Conservation (phyloP, 2,329 filamentous ascomycete species). For the Torrubiella hemipterigena region DNA sequence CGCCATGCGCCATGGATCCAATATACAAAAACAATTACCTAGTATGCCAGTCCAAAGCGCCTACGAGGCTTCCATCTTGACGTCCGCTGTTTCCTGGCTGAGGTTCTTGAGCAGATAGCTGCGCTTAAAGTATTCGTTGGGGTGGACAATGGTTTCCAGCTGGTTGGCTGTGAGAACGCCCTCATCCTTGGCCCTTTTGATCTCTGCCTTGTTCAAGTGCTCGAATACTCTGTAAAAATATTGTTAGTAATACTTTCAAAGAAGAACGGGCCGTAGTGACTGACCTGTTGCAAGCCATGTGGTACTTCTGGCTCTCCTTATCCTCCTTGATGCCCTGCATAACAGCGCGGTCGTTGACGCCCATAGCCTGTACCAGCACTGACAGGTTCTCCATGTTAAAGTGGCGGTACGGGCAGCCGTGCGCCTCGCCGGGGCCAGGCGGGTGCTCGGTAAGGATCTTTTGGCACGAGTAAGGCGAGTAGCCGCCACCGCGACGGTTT, state of each 20-base stretch:
- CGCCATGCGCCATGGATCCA: too few species aligned
- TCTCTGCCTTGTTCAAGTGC: constrained; percentile 64
- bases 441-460: constrained; percentile 86
- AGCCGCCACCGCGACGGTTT: constrained; percentile 76
- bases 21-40: too few species aligned
- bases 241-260: constrained; percentile 2
- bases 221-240: constrained; percentile 62
- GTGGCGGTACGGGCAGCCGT: constrained; percentile 94
- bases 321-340: constrained; percentile 78
- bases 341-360: constrained; percentile 66
- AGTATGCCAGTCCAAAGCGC: too few species aligned
- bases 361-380: constrained; percentile 61
- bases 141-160: constrained; percentile 90
- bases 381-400: constrained; percentile 82
- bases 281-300: constrained; percentile 88
- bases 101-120: constrained; percentile 83
- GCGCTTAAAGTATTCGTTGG: constrained; percentile 95
- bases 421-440: constrained; percentile 74
- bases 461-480: constrained; percentile 86
- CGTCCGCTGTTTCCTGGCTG: constrained; percentile 39
- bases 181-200: constrained; percentile 66
- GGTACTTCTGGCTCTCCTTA: constrained; percentile 76
- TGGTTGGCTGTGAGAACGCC: constrained; percentile 60
- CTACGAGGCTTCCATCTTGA: constrained; percentile 43
- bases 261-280: constrained; percentile 11